Evolutionary conservation across 495 filamentous ascomycete genomes (phyloP), one percentile per base, ranked within the genome.

Genomic region (Penicillium waksmanii): DNA sequence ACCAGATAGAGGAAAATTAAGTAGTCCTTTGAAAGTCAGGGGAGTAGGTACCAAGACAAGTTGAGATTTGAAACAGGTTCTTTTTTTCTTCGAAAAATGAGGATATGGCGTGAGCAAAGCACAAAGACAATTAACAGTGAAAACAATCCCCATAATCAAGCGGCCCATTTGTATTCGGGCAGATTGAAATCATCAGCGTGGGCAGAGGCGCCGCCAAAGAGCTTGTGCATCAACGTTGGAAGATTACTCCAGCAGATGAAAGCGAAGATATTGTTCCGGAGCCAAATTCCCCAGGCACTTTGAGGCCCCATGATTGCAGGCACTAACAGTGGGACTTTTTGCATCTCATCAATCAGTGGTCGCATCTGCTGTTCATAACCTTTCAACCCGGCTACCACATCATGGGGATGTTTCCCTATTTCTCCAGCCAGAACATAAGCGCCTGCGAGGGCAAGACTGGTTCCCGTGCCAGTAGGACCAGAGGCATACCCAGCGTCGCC

Each of bases 371-470:
- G 56, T 57, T 80, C 75, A 65, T 83, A 82, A 3, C 55, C 69
- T 36, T 47, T 49, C 44, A 83, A 64, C 15, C 70, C 80, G 4
- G 68, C 67, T 4, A 58, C 58, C 19, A 76, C 48, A 47, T 80
- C 64, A 46, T 60, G 62, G 11, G 49, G 35, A 46, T 72, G 53
- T 49, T 57, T 68, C 3, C 53, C 36, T 19, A 83, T 68, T 60
- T 83, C 81, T 31, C 80, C 81, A 1, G 81, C 81, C 2, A 84
- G 66, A 4, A 81, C 51, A 56, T 82, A 84, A 2, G 79, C 79
- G 15, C 80, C 79, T 7, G 77, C 68, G 1, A 84, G 62, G 10
- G 73, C 69, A 25, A 73, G 64, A 11, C 68, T 74, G 0, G 79
- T 82, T 0, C 79, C 81, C 60, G 76, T 73, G 23, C 81, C 79